Evolutionary conservation across 169 alveolate genomes (phyloP).

Genomic region (Eimeria brunetti): DNA sequence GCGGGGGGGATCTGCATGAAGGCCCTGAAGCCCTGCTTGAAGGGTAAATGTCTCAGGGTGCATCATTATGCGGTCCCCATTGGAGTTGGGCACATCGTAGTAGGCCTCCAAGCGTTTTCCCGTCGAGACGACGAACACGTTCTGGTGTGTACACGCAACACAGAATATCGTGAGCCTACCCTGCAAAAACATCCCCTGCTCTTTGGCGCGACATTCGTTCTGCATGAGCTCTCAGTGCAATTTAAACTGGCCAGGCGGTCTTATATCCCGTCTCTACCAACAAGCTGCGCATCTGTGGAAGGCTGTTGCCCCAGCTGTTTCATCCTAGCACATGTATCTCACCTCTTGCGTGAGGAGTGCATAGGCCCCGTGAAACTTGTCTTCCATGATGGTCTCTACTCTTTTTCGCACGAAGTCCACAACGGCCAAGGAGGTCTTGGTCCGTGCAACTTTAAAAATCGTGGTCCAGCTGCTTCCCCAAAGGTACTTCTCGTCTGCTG

Average conservation of each 20-base stretch:
- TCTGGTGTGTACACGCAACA: slow-evolving; percentile 17
- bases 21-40: slow-evolving; percentile 52
- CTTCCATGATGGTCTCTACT: slow-evolving; percentile 73
- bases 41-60: slow-evolving; percentile 78
- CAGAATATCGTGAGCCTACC: background rate
- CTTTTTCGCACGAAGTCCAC: slow-evolving; percentile 76
- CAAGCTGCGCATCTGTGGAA: background rate
- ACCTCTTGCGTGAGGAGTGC: slow-evolving; percentile 81
- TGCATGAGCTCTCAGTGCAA: background rate
- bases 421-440: slow-evolving; percentile 58
- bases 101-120: slow-evolving; percentile 82
- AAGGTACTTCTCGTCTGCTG: slow-evolving; percentile 79
- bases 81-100: slow-evolving; percentile 79
- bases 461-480: slow-evolving; percentile 85
- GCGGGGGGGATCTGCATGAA: slow-evolving; percentile 15
- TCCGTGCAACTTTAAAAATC: slow-evolving; percentile 79
- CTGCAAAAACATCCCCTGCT: background rate
- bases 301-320: background rate
- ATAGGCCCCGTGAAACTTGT: slow-evolving; percentile 83
- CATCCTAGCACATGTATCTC: background rate
- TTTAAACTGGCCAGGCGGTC: background rate
- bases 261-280: background rate
- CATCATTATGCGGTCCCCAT: slow-evolving; percentile 75
- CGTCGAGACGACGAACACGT: slow-evolving; percentile 75
- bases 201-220: background rate